A percentile compares a stretch with the other conserved stretches of the same genome.
Evolutionary conservation across 225 moss, liverwort and hornwort species (phyloP).

Genomic region (Physcomitrellopsis africana): DNA sequence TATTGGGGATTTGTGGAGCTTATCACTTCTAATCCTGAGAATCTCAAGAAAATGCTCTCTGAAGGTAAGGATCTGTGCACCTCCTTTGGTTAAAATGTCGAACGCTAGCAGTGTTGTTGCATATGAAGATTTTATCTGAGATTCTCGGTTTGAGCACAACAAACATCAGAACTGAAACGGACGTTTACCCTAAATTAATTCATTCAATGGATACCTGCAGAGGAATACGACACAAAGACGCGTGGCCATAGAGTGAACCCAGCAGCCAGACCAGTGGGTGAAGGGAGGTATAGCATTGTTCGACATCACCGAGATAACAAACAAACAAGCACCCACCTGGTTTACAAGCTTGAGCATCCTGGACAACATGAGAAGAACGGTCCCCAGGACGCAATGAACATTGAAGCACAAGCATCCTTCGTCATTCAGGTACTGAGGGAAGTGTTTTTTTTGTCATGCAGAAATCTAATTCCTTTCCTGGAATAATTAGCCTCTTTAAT

Average conservation of each 20-base stretch:
- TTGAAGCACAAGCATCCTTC: slow-evolving; percentile 69
- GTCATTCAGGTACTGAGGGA: slow-evolving; percentile 54
- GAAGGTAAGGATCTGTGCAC: slow-evolving; percentile 43
- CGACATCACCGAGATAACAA: slow-evolving; percentile 45
- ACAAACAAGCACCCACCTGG: slow-evolving; percentile 54
- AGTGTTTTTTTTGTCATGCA: neutral
- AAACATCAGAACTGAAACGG: neutral
- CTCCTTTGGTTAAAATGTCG: neutral
- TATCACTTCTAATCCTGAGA: slow-evolving; percentile 58
- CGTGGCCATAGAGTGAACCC: slow-evolving; percentile 64
- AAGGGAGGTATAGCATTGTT: slow-evolving; percentile 68
- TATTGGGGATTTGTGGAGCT: slow-evolving; percentile 86
- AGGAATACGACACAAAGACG: slow-evolving; percentile 71
- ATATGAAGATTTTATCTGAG: neutral
- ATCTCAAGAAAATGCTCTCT: slow-evolving; percentile 62
- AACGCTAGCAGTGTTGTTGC: neutral
- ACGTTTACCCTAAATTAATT: neutral
- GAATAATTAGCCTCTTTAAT: neutral
- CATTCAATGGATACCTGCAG: slow-evolving; percentile 30
- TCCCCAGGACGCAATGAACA: slow-evolving; percentile 65
- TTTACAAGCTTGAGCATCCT: slow-evolving; percentile 76
- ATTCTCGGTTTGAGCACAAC: neutral
- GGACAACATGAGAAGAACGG: slow-evolving; percentile 59
- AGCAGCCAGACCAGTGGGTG: slow-evolving; percentile 69
- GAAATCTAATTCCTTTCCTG: neutral